These are phyloP conservation scores for Beauveria sp. DNA, from an alignment of 2,329 filamentous ascomycete species.

Conservation along the genomic window DNA sequence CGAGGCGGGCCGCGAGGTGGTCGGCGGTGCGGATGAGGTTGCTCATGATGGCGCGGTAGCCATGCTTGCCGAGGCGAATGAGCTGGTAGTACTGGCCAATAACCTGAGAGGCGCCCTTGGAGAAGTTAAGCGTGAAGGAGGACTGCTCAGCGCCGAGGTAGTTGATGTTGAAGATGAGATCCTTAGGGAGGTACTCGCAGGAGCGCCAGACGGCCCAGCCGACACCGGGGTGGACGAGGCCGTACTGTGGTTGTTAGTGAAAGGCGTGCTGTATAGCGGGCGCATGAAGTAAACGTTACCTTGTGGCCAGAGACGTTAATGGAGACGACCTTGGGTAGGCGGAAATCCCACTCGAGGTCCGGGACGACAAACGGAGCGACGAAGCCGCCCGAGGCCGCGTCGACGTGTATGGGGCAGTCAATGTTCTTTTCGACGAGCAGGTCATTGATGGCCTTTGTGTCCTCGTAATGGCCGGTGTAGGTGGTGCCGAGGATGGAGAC, in stretches of 20 bases:
- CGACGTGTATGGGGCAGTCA: slow-evolving; percentile 85
- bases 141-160: slow-evolving; percentile 93
- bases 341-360: slow-evolving; percentile 84
- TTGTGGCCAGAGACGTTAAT: slow-evolving; percentile 97
- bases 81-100: slow-evolving; percentile 98
- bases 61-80: slow-evolving; percentile 86
- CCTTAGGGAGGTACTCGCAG: slow-evolving; percentile 75
- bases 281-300: slow-evolving; percentile 31
- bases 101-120: slow-evolving; percentile 87
- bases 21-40: slow-evolving; percentile 88
- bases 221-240: slow-evolving; percentile 76
- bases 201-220: slow-evolving; percentile 90
- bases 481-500: slow-evolving; percentile 87
- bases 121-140: slow-evolving; percentile 96
- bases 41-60: slow-evolving; percentile 87
- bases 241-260: slow-evolving; percentile 32
- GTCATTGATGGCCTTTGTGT: slow-evolving; percentile 87
- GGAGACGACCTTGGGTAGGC: slow-evolving; percentile 77
- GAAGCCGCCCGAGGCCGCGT: slow-evolving; percentile 87
- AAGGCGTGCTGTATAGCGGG: background rate
- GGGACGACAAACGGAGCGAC: slow-evolving; percentile 87
- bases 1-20: slow-evolving; percentile 69
- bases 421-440: slow-evolving; percentile 66
- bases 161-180: slow-evolving; percentile 98
- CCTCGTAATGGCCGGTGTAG: slow-evolving; percentile 93